Evolutionary conservation across 2,329 filamentous ascomycete genomes (phyloP).

Genomic region (Fusarium palustre): DNA sequence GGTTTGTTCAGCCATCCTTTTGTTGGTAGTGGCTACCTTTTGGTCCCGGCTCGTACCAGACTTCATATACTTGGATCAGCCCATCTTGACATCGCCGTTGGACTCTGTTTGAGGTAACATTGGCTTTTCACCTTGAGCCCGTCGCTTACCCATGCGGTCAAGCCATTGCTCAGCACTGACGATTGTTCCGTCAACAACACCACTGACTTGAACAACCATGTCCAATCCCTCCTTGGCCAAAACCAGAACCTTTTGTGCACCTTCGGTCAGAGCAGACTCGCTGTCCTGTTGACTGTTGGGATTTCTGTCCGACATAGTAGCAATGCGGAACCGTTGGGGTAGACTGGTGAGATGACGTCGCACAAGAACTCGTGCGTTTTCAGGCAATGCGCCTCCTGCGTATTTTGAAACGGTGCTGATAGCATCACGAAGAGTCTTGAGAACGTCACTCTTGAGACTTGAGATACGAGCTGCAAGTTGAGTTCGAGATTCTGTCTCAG

Average conservation of each 20-base stretch:
- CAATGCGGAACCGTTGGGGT: slow-evolving; percentile 83
- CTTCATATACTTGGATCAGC: slow-evolving; percentile 23
- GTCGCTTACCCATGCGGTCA: slow-evolving; percentile 72
- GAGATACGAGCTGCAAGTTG: slow-evolving; percentile 73
- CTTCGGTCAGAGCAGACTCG: slow-evolving; percentile 58
- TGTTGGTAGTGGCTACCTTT: slow-evolving; percentile 17
- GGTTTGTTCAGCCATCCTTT: slow-evolving; percentile 16
- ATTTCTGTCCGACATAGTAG: slow-evolving; percentile 62
- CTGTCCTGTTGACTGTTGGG: slow-evolving; percentile 49
- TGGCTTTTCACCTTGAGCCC: slow-evolving; percentile 45
- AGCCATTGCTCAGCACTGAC: slow-evolving; percentile 94
- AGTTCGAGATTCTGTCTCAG: slow-evolving; percentile 45
- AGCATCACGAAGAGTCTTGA: slow-evolving; percentile 83
- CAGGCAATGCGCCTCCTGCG: slow-evolving; percentile 88
- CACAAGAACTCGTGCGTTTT: slow-evolving; percentile 87
- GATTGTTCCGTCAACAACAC: slow-evolving; percentile 89
- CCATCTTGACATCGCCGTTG: slow-evolving; percentile 49
- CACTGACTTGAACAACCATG: slow-evolving; percentile 92
- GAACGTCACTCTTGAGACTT: slow-evolving; percentile 74
- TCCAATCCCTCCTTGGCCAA: slow-evolving; percentile 91
- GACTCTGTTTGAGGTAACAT: slow-evolving; percentile 40
- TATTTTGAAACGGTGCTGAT: slow-evolving; percentile 89
- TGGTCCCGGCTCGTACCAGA: slow-evolving; percentile 7
- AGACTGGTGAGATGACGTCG: slow-evolving; percentile 85
- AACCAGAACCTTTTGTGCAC: slow-evolving; percentile 82